Evolutionary conservation across 129 eudicot genomes (phyloP).

Genomic region (Helianthus tuberosus): DNA sequence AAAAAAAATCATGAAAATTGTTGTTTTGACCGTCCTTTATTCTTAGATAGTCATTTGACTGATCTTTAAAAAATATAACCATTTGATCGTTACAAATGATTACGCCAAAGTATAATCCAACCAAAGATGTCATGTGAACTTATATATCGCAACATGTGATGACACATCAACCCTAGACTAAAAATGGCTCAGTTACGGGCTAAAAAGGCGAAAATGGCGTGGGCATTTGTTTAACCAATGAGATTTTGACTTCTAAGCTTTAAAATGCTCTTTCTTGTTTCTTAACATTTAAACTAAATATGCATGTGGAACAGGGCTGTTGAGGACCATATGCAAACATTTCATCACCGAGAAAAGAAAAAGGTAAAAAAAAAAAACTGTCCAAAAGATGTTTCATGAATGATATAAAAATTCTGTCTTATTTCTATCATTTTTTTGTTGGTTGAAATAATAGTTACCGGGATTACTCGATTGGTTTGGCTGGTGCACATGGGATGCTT

Average conservation of each 20-base stretch:
- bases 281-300: neutral
- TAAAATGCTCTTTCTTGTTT: neutral
- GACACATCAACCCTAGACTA: neutral
- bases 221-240: neutral
- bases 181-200: neutral
- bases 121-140: no score
- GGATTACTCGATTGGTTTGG: conserved; percentile 84
- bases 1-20: no score
- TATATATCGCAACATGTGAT: neutral
- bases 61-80: no score
- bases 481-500: conserved; percentile 99
- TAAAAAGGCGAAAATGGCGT: neutral
- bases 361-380: conserved; percentile 48
- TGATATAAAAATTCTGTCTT: neutral
- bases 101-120: no score
- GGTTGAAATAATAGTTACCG: conserved; percentile 59
- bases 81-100: no score
- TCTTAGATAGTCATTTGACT: no score
- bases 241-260: neutral
- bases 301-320: conserved; percentile 62
- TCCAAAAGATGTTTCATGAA: neutral
- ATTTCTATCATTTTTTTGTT: conserved; percentile 3
- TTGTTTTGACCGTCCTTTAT: no score
- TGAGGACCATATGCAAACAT: conserved; percentile 89
- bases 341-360: conserved; percentile 83